Evolutionary conservation across 805 yeast genomes (phyloP).

Genomic region (Monosporozyma yasuniensis): DNA sequence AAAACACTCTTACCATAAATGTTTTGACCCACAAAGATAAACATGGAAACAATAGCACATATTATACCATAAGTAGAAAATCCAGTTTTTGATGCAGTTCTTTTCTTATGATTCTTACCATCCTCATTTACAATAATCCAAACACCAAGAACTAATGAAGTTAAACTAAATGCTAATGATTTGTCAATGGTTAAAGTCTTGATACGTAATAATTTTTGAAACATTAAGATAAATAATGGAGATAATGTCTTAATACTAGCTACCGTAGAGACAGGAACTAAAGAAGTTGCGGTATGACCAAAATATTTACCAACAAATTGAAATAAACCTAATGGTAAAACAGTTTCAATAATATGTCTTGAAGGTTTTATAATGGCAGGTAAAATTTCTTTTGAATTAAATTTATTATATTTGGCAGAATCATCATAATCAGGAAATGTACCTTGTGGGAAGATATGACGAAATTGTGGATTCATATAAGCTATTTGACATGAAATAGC

Average conservation of each 20-base stretch:
- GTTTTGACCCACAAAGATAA: constrained; percentile 77
- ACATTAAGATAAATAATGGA: constrained; percentile 50
- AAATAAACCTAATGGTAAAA: constrained; percentile 55
- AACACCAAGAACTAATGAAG: constrained; percentile 22
- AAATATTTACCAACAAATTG: constrained; percentile 59
- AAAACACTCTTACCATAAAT: constrained; percentile 78
- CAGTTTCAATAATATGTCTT: constrained; percentile 37
- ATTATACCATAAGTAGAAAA: constrained; percentile 43
- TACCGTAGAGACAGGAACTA: constrained; percentile 60
- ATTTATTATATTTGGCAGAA: constrained; percentile 10
- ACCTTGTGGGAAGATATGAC: constrained; percentile 41
- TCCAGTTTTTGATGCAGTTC: constrained; percentile 3
- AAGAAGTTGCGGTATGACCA: constrained; percentile 54
- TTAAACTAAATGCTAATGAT: constrained; percentile 17
- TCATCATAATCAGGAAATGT: constrained; percentile 38
- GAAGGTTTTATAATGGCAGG: constrained; percentile 25
- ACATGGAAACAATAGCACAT: constrained; percentile 57
- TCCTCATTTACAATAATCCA: constrained; percentile 26
- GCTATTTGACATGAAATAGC: constrained; percentile 32
- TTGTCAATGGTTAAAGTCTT: constrained; percentile 11
- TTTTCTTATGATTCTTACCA: constrained; percentile 5
- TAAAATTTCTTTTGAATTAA: neutral
- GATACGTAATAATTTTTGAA: constrained; percentile 38
- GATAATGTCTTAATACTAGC: constrained; percentile 62
- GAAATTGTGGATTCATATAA: constrained; percentile 26